Evolutionary conservation across 139 green algal genomes (phyloP).

Genomic region (Yamagishiella unicocca): DNA sequence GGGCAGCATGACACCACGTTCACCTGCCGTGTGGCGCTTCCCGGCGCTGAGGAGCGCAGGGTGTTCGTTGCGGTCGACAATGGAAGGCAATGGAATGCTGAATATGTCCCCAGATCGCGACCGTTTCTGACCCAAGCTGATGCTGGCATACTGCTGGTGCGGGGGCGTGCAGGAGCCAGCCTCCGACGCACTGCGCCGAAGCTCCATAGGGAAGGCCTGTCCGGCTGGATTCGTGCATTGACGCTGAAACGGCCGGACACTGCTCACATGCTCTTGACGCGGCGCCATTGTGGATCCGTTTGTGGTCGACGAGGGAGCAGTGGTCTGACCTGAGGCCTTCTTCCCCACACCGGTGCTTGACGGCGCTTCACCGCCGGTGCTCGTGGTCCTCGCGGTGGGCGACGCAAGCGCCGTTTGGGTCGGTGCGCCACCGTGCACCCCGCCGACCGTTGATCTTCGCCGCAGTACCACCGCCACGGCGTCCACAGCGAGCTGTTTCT

Average conservation of each 20-base stretch:
- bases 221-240: no score
- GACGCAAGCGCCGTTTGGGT: not conserved
- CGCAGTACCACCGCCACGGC: not conserved
- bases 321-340: no score
- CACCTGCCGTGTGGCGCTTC: not conserved
- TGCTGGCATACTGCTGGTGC: not conserved
- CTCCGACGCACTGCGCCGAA: not conserved
- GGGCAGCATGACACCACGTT: conserved; percentile 21
- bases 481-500: conserved; percentile 4
- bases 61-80: conserved; percentile 40
- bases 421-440: not conserved
- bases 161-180: not conserved
- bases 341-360: no score
- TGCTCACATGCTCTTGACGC: no score
- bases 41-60: conserved; percentile 1
- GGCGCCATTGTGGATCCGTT: no score
- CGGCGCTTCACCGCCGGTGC: no score
- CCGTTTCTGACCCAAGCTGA: conserved; percentile 26
- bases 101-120: conserved; percentile 28
- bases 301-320: no score
- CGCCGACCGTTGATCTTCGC: not conserved
- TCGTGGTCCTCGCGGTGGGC: not conserved
- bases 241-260: no score
- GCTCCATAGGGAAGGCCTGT: not conserved
- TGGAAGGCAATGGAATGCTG: conserved; percentile 31